phyloP scores from a whole-genome alignment of 257 asterid genomes.

The Datura wrightii region DNA sequence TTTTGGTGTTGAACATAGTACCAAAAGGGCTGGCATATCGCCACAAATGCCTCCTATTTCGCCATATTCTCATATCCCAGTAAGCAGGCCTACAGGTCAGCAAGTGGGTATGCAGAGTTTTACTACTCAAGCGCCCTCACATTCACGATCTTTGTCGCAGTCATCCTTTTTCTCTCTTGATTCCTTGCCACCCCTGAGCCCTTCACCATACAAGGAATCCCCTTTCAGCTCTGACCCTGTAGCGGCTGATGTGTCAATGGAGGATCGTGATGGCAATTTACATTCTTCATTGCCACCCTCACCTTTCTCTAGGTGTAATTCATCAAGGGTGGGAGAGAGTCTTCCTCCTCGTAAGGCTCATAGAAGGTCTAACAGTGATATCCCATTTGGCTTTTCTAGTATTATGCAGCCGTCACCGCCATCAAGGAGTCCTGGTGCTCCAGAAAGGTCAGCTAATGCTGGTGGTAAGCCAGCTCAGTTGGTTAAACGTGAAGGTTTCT shows the following conservation, averaged over 20 bases:
- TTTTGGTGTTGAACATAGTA: slow-evolving; percentile 53
- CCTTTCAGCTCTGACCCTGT: slow-evolving; percentile 46
- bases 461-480: slow-evolving; percentile 59
- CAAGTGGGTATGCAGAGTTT: slow-evolving; percentile 68
- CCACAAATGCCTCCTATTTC: slow-evolving; percentile 92
- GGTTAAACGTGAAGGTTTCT: slow-evolving; percentile 66
- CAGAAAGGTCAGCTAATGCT: slow-evolving; percentile 44
- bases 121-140: slow-evolving; percentile 58
- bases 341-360: slow-evolving; percentile 70
- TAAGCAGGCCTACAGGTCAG: slow-evolving; percentile 51
- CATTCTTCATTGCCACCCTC: slow-evolving; percentile 68
- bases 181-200: slow-evolving; percentile 86
- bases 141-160: slow-evolving; percentile 75
- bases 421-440: slow-evolving; percentile 57
- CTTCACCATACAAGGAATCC: slow-evolving; percentile 66
- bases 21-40: slow-evolving; percentile 74
- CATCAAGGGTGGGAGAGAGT: slow-evolving; percentile 56
- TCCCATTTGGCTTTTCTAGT: slow-evolving; percentile 59
- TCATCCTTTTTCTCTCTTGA: slow-evolving; percentile 74
- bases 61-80: slow-evolving; percentile 82
- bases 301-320: slow-evolving; percentile 59
- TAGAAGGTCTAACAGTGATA: slow-evolving; percentile 70
- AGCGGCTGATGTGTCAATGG: slow-evolving; percentile 65
- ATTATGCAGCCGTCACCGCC: slow-evolving; percentile 65
- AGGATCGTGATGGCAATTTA: slow-evolving; percentile 59